These are phyloP conservation scores for Spencermartinsiella europaea DNA, from an alignment of 805 yeast species.

Conservation along the genomic window DNA sequence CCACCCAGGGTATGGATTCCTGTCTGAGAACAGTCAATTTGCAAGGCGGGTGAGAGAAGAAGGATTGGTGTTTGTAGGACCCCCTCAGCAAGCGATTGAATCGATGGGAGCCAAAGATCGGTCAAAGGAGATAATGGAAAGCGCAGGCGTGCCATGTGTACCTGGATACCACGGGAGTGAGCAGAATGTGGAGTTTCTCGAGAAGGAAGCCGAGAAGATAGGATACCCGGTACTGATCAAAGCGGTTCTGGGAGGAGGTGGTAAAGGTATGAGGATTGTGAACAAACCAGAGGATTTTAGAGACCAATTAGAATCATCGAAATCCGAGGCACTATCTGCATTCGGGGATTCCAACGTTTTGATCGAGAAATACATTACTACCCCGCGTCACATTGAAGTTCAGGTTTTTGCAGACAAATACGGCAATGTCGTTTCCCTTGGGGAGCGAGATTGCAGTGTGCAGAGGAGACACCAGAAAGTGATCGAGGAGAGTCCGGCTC, in stretches of 20 bases:
- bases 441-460: conserved; percentile 54
- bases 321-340: conserved; percentile 49
- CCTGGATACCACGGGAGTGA: conserved; percentile 33
- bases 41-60: conserved; percentile 30
- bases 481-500: conserved; percentile 54
- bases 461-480: conserved; percentile 55
- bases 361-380: conserved; percentile 49
- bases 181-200: conserved; percentile 26
- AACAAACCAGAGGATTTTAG: conserved; percentile 44
- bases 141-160: conserved; percentile 31
- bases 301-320: conserved; percentile 47
- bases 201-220: conserved; percentile 26
- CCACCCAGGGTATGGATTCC: conserved; percentile 54
- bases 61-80: conserved; percentile 32
- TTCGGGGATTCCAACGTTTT: conserved; percentile 53
- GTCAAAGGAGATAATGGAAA: conserved; percentile 31
- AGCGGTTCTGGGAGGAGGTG: conserved; percentile 58
- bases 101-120: conserved; percentile 33
- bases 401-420: conserved; percentile 53
- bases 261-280: conserved; percentile 53
- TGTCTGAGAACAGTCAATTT: conserved; percentile 40
- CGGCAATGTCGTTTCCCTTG: conserved; percentile 51
- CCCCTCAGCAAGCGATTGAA: conserved; percentile 30
- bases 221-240: conserved; percentile 52
- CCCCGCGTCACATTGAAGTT: conserved; percentile 52